Percentiles rank a stretch among this genome's conserved stretches.
Evolutionary conservation across 169 alveolate genomes (phyloP).

Genomic region (Plasmodium vivax): DNA sequence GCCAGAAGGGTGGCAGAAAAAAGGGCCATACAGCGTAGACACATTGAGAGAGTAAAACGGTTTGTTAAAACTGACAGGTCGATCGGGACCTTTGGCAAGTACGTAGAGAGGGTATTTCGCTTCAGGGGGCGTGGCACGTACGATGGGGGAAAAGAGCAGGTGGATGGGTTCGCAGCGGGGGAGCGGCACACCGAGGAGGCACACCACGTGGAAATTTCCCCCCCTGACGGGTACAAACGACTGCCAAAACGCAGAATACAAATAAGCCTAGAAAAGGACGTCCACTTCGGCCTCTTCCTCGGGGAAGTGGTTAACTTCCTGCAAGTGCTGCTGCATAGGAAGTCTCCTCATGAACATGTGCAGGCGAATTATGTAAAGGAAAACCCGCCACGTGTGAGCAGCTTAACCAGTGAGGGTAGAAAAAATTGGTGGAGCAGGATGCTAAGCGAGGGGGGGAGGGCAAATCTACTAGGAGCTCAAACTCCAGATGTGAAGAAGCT

Average conservation of each 20-base stretch:
- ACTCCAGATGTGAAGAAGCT: neutral
- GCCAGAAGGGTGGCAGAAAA: neutral
- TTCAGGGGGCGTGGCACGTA: neutral
- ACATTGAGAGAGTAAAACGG: neutral
- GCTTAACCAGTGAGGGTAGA: neutral
- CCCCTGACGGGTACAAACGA: neutral
- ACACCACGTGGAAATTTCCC: too few relatives aligned
- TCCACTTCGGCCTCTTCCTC: constrained; percentile 13
- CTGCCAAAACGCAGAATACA: neutral
- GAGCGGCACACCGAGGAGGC: neutral
- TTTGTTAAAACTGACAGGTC: constrained; percentile 1
- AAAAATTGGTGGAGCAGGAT: neutral
- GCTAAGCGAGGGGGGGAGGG: neutral
- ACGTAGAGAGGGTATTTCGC: neutral
- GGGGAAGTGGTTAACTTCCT: neutral
- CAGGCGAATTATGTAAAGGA: neutral
- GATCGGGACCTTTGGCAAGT: constrained; percentile 3
- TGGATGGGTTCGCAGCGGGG: neutral
- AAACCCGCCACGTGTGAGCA: neutral
- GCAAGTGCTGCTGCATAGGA: neutral
- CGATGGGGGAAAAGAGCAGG: neutral
- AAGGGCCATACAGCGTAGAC: constrained; percentile 16
- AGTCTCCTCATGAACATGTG: neutral
- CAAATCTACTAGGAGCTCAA: neutral
- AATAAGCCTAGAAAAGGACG: constrained; percentile 3